Percentiles rank a stretch among this genome's conserved stretches.
These are phyloP conservation scores for Hygrophoropsis aurantiaca DNA, from an alignment of 768 basidiomycete species.

Conservation along the genomic window DNA sequence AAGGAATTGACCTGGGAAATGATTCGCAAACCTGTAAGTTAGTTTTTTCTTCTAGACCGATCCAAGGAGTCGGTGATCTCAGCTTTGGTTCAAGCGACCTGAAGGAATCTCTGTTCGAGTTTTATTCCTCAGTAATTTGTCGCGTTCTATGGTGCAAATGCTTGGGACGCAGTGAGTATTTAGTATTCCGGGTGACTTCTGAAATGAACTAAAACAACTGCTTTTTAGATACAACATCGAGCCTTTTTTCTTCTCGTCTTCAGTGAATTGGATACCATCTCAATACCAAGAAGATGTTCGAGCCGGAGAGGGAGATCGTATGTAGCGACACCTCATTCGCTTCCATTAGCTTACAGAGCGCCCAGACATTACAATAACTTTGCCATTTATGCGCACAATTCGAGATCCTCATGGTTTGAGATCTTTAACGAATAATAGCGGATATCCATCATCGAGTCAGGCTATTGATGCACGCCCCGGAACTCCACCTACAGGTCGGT, in stretches of 20 bases:
- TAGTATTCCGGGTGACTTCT: neutral
- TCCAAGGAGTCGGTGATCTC: no score
- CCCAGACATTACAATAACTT: slow-evolving; percentile 50
- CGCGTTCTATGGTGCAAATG: slow-evolving; percentile 30
- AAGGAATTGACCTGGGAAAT: slow-evolving; percentile 29
- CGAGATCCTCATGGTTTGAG: neutral
- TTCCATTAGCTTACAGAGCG: slow-evolving; percentile 10
- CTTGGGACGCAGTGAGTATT: slow-evolving; percentile 29
- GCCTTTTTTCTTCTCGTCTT: slow-evolving; percentile 34
- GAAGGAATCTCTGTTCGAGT: slow-evolving; percentile 18
- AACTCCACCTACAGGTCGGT: neutral
- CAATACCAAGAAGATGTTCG: slow-evolving; percentile 29
- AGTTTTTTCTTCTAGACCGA: neutral
- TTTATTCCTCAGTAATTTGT: slow-evolving; percentile 26
- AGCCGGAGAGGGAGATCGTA: slow-evolving; percentile 28
- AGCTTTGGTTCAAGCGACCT: slow-evolving; percentile 14
- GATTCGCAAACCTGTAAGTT: slow-evolving; percentile 29
- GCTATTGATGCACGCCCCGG: no score
- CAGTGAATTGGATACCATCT: slow-evolving; percentile 29
- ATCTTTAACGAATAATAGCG: neutral
- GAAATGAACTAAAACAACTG: neutral
- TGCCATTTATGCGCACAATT: slow-evolving; percentile 40
- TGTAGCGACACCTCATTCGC: slow-evolving; percentile 5
- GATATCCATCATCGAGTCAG: no score
- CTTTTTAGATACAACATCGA: slow-evolving; percentile 29